Evolutionary conservation across 768 basidiomycete genomes (phyloP), one percentile per base, ranked within the genome.

Genomic region (Termitomyces sp.): DNA sequence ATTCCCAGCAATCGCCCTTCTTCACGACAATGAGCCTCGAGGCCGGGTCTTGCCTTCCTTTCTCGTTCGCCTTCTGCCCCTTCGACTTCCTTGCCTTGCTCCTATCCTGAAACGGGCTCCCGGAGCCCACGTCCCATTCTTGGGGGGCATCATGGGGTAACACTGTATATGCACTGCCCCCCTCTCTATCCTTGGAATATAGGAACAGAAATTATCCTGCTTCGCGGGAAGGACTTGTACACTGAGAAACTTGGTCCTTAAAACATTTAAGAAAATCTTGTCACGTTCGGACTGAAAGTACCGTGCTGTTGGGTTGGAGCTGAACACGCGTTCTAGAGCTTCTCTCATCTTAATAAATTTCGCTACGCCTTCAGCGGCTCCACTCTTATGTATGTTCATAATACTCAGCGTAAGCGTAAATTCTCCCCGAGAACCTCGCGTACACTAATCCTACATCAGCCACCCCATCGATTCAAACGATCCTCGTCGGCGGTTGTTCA

Each of bases 1-100:
- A 46, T 54, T 37, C 25, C 44, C 37, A 54, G 27, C 34, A 19
- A 46, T 54, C 53, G 16, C 56, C 55, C 49, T 50, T 49, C 47
- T 49, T 49, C 42, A 59, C 41, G 43, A 45, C 48, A 57, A 53
- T 48, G 35, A 40, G 23, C 42, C 40, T 19, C 46, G 53, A 50
- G 42, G 48, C 45, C 31, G 65, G 55, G 45, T 44, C 34, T 23
- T 1, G 16, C 50, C 21, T 60, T 52, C 59, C 59, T 53, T 47
- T 57, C 42, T 16, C 21, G 55, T 25, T 11, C 10, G n/a, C 14
- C 48, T 59, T 55, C 58, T 37, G 16, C 29, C 19, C 46, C 32
- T 38, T 32, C 19, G 21, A 31, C 29, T 50, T 37, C 32, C n/a
- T n/a, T 51, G n/a, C 19, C 40, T 50, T 44, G 41, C 56, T 46